phyloP scores from a whole-genome alignment of 2,329 filamentous ascomycete species.

The Fusarium burgessii region DNA sequence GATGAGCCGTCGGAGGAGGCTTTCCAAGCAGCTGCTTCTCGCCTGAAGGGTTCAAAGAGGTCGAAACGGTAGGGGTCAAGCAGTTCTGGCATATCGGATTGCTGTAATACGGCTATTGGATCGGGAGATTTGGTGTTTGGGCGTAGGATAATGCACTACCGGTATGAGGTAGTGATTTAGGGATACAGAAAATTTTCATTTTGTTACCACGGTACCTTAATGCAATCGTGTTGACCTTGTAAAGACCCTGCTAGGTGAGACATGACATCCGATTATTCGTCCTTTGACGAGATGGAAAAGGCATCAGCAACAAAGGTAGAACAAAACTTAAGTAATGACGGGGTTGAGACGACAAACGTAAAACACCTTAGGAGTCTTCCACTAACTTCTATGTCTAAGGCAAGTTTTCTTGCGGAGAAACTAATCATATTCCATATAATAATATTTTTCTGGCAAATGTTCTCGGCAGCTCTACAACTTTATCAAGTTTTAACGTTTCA shows the following conservation, averaged over 20 bases:
- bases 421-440: rapidly evolving
- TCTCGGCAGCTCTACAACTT: neutral
- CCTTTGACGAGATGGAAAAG: neutral
- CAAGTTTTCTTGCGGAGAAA: neutral
- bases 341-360: neutral
- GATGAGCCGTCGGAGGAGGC: slow-evolving; percentile 73
- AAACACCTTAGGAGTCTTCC: neutral
- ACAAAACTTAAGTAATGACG: neutral
- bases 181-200: neutral
- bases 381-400: no score
- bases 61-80: slow-evolving; percentile 31
- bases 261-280: neutral
- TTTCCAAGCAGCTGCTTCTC: slow-evolving; percentile 68
- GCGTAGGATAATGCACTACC: neutral
- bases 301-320: neutral
- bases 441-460: neutral
- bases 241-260: no score
- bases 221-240: neutral
- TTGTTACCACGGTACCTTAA: neutral
- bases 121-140: slow-evolving; percentile 9
- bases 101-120: neutral
- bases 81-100: neutral
- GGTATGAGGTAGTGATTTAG: neutral
- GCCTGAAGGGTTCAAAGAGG: slow-evolving; percentile 52
- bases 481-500: neutral